phyloP scores from a whole-genome alignment of 805 yeast species.

The Candida vartiovaarae region DNA sequence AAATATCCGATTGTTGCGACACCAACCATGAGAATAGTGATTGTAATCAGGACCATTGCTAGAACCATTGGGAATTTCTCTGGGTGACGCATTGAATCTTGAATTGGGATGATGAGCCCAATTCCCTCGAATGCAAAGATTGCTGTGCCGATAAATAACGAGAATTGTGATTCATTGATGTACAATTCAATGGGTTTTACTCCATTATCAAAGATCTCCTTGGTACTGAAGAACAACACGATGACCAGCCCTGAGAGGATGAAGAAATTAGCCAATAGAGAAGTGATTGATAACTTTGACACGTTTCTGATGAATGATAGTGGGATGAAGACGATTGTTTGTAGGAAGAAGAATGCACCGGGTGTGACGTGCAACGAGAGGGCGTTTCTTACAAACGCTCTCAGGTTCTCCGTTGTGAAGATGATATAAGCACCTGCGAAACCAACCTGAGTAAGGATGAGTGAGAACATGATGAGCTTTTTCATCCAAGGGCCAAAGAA shows the following conservation, averaged over 20 bases:
- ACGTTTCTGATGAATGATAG: slow-evolving; percentile 69
- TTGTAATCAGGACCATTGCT: slow-evolving; percentile 51
- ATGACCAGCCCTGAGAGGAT: slow-evolving; percentile 61
- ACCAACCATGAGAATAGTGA: slow-evolving; percentile 53
- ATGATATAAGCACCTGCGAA: slow-evolving; percentile 78
- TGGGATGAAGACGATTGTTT: slow-evolving; percentile 56
- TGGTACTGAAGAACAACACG: slow-evolving; percentile 47
- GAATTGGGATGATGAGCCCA: slow-evolving; percentile 74
- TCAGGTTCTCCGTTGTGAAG: slow-evolving; percentile 65
- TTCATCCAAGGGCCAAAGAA: slow-evolving; percentile 64
- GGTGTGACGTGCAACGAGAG: slow-evolving; percentile 35
- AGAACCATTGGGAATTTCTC: slow-evolving; percentile 64
- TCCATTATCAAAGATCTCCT: slow-evolving; percentile 39
- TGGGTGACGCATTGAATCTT: slow-evolving; percentile 74
- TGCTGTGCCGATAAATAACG: slow-evolving; percentile 75
- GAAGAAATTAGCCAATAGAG: slow-evolving; percentile 64
- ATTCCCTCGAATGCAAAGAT: slow-evolving; percentile 88
- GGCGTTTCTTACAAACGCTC: slow-evolving; percentile 52
- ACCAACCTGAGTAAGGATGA: slow-evolving; percentile 68
- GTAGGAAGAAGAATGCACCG: slow-evolving; percentile 43
- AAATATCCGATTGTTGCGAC: slow-evolving; percentile 65
- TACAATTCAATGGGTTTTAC: slow-evolving; percentile 42
- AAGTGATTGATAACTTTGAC: slow-evolving; percentile 64
- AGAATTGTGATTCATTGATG: slow-evolving; percentile 53
- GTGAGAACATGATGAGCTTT: slow-evolving; percentile 51